A percentile compares a stretch with the other conserved stretches of the same genome.
phyloP scores from a whole-genome alignment of 2,329 filamentous ascomycete genomes.

The Cadophora gregata region DNA sequence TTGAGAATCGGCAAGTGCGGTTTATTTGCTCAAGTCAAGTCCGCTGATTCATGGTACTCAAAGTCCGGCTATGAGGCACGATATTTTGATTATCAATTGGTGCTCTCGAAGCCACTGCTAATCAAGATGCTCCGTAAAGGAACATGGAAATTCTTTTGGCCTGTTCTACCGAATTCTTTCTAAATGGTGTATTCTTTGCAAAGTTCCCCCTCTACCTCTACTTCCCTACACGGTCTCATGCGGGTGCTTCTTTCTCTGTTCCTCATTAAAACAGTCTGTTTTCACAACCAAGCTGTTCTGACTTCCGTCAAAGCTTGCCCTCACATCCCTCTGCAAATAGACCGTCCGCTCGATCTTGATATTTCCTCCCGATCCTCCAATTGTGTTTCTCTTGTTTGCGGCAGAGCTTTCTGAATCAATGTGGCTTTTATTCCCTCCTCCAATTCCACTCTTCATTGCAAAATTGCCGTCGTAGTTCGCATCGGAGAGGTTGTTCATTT shows the following conservation, averaged over 20 bases:
- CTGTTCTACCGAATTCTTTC: background rate
- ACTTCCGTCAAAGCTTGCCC: slow-evolving; percentile 13
- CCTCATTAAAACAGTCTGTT: slow-evolving; percentile 10
- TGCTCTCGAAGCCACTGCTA: background rate
- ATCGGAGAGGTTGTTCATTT: slow-evolving; percentile 15
- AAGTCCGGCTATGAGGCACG: background rate
- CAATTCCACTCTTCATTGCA: background rate
- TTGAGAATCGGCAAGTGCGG: too few species aligned
- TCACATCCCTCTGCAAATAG: slow-evolving; percentile 7
- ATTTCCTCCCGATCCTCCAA: background rate
- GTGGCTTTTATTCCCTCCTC: background rate
- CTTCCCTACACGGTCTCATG: background rate
- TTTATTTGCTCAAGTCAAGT: background rate
- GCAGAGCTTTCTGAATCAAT: background rate
- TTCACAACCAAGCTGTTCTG: slow-evolving; percentile 10
- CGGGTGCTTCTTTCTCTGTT: slow-evolving; percentile 12
- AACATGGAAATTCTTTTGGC: background rate
- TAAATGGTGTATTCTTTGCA: background rate
- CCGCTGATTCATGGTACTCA: background rate
- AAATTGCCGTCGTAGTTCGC: slow-evolving; percentile 5
- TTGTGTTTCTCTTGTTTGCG: background rate
- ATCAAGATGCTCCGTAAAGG: background rate
- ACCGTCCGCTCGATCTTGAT: slow-evolving; percentile 10
- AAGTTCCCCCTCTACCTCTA: background rate
- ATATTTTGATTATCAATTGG: background rate